Evolutionary conservation across 768 basidiomycete species (phyloP).

Genomic region (Psilocybe cubensis): DNA sequence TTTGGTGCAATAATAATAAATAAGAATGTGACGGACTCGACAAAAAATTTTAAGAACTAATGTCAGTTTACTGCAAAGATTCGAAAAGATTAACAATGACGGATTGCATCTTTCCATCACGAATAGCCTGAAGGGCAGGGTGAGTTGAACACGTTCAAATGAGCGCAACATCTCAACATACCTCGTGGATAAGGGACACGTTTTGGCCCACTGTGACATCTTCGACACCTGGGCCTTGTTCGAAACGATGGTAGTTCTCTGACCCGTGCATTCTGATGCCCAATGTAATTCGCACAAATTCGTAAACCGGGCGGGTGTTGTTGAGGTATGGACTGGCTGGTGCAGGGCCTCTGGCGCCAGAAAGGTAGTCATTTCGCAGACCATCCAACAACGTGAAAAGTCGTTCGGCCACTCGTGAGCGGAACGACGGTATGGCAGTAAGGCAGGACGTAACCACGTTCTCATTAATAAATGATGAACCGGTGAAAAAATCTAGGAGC

Average conservation of each 20-base stretch:
- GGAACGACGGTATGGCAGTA: conserved; percentile 54
- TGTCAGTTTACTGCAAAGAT: conserved; percentile 19
- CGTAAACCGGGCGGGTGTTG: conserved; percentile 73
- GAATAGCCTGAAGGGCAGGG: conserved; percentile 41
- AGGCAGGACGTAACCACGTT: conserved; percentile 33
- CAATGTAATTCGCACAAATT: conserved; percentile 71
- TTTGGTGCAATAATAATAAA: background rate
- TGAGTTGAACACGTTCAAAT: background rate
- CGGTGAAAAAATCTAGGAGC: conserved; percentile 66
- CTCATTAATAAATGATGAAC: conserved; percentile 34
- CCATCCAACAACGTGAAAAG: conserved; percentile 47
- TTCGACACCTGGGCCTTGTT: conserved; percentile 66
- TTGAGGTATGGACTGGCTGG: conserved; percentile 73
- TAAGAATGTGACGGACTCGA: background rate
- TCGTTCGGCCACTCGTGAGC: conserved; percentile 52
- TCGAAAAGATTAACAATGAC: conserved; percentile 44
- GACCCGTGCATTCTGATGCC: conserved; percentile 83
- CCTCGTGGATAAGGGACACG: conserved; percentile 80
- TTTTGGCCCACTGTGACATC: conserved; percentile 73
- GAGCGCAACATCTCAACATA: conserved; percentile 32
- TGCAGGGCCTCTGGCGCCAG: conserved; percentile 58
- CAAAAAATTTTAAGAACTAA: background rate
- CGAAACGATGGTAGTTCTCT: conserved; percentile 67
- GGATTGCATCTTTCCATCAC: conserved; percentile 54
- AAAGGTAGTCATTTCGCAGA: conserved; percentile 60